Evolutionary conservation across 2,329 filamentous ascomycete species (phyloP).

Genomic region (Colletotrichum sp.): DNA sequence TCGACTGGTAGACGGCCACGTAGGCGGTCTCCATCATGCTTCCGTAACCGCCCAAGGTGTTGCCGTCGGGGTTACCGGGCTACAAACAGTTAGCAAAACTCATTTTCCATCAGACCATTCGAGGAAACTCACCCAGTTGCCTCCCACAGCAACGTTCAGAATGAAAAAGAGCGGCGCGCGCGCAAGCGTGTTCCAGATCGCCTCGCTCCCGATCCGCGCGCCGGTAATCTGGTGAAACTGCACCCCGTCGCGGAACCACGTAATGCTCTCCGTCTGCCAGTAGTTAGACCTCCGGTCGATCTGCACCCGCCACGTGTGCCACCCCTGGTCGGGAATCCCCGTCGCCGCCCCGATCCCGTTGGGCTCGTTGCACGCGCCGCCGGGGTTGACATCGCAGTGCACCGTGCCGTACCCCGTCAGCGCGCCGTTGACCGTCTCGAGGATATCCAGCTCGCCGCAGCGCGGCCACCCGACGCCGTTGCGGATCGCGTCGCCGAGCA

Average conservation of each 20-base stretch:
- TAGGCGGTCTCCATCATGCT: constrained; percentile 48
- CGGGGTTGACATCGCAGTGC: constrained; percentile 50
- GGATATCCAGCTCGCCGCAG: constrained; percentile 57
- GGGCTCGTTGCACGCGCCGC: constrained; percentile 54
- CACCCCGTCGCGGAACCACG: constrained; percentile 52
- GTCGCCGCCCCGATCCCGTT: constrained; percentile 41
- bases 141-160: constrained; percentile 54
- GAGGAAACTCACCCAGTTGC: constrained; percentile 40
- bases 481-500: constrained; percentile 52
- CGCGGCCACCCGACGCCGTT: constrained; percentile 51
- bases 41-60: constrained; percentile 39
- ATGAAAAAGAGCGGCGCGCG: constrained; percentile 49
- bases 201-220: constrained; percentile 41
- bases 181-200: constrained; percentile 48
- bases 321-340: constrained; percentile 45
- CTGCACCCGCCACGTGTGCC: constrained; percentile 53
- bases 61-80: constrained; percentile 36
- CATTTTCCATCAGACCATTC: background rate
- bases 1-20: constrained; percentile 41
- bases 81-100: constrained; percentile 4
- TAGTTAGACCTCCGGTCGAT: constrained; percentile 47
- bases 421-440: constrained; percentile 54
- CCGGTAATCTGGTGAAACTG: constrained; percentile 50
- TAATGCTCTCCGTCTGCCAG: constrained; percentile 53
- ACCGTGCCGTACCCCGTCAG: constrained; percentile 51